Base-by-base conservation (phyloP, 495 filamentous ascomycete genomes). In the Filosporella fistucella region DNA sequence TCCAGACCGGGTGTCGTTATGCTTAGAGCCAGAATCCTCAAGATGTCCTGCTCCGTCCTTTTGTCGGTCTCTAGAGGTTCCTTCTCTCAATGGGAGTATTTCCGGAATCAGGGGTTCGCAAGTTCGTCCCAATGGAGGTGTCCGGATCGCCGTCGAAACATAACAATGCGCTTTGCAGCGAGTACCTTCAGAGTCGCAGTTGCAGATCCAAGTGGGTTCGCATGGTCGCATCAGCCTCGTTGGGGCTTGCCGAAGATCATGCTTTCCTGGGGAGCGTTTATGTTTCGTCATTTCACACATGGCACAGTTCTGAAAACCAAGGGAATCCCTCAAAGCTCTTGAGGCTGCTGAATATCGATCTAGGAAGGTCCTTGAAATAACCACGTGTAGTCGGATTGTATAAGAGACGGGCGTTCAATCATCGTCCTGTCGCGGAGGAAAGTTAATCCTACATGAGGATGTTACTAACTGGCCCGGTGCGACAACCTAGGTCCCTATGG, bases 91-190 rank as follows among this genome's bases (percentile, higher is more conserved):
- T n/a, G n/a, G n/a, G n/a, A n/a, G n/a, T n/a, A n/a, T n/a, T n/a
- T n/a, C 18, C 35, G 35, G 35, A 38, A 4, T 16, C 13, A 35
- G 42, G n/a, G n/a, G 18, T 45, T 51, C 46, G 53, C 53, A 56
- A 51, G 32, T 51, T 48, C 47, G 48, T 47, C 48, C 53, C 24
- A 39, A 56, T 21, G 16, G 42, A 42, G 52, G 4, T 37, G 11
- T 42, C 36, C 38, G 38, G 44, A 51, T 56, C 47, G 53, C 12
- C 42, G 22, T 55, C 39, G 53, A 51, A 55, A 51, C 51, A 44
- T 29, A 9, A 22, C n/a, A n/a, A n/a, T n/a, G n/a, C n/a, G n/a
- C n/a, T n/a, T n/a, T n/a, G n/a, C 28, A 48, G n/a, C n/a, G n/a
- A n/a, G n/a, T n/a, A n/a, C 9, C 35, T 21, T 21, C 23, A 5